Percentiles rank a stretch among this genome's conserved stretches.
Conservation (phyloP, 2,329 filamentous ascomycete genomes). For the Balansia obtecta region DNA sequence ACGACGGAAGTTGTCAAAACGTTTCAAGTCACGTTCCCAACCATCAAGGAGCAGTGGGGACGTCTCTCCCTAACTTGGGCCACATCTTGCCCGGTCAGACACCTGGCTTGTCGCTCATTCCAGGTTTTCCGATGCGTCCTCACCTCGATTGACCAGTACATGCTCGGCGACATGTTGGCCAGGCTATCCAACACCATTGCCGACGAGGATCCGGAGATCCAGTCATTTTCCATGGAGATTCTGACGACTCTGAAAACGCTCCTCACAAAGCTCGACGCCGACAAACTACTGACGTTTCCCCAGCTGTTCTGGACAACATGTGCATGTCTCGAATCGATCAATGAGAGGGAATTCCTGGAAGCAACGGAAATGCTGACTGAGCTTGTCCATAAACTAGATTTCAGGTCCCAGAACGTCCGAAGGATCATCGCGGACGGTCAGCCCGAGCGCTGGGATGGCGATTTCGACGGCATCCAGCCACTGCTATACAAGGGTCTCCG, state of each 20-base stretch:
- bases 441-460: constrained; percentile 77
- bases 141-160: constrained; percentile 77
- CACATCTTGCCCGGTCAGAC: constrained; percentile 87
- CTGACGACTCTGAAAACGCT: constrained; percentile 86
- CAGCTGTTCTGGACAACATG: constrained; percentile 98
- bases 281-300: constrained; percentile 76
- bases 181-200: constrained; percentile 93
- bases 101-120: constrained; percentile 92
- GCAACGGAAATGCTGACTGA: constrained; percentile 84
- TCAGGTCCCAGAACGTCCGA: constrained; percentile 57
- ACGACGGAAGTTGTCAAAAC: constrained; percentile 72
- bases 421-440: constrained; percentile 63
- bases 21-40: constrained; percentile 73
- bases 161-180: constrained; percentile 95
- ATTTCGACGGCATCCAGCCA: constrained; percentile 75
- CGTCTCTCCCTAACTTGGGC: constrained; percentile 88
- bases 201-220: constrained; percentile 85
- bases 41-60: constrained; percentile 84
- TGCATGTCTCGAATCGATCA: constrained; percentile 91
- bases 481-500: constrained; percentile 85
- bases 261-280: constrained; percentile 69
- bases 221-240: constrained; percentile 97
- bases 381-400: constrained; percentile 71
- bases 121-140: constrained; percentile 93
- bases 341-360: constrained; percentile 88